Conservation (phyloP, 495 filamentous ascomycete species). For the Neurospora sp. region DNA sequence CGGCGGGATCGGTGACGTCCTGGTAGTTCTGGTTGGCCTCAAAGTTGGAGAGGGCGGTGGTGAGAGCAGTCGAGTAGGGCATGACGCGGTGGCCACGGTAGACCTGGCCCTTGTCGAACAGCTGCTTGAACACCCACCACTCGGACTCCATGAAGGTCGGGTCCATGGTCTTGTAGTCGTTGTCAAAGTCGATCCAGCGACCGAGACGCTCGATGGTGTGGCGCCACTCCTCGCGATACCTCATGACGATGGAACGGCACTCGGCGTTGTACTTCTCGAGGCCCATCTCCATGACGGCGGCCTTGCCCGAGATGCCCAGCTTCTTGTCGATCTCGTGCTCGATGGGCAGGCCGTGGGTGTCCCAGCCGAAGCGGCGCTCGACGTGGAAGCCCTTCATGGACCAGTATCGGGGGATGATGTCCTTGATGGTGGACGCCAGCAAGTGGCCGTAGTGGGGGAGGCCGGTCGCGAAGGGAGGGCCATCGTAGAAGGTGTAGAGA, state of each 20-base stretch:
- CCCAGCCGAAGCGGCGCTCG: slow-evolving; percentile 61
- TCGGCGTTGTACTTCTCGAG: slow-evolving; percentile 88
- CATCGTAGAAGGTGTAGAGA: slow-evolving; percentile 78
- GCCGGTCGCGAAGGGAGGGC: slow-evolving; percentile 46
- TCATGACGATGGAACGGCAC: slow-evolving; percentile 91
- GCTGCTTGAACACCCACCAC: slow-evolving; percentile 94
- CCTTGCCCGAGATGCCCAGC: slow-evolving; percentile 76
- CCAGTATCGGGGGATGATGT: slow-evolving; percentile 95
- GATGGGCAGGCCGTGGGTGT: slow-evolving; percentile 92
- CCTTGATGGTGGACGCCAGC: slow-evolving; percentile 93
- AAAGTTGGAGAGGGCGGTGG: slow-evolving; percentile 85
- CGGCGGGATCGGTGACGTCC: slow-evolving; percentile 84
- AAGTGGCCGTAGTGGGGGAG: slow-evolving; percentile 97
- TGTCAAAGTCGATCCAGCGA: slow-evolving; percentile 98
- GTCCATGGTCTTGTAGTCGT: slow-evolving; percentile 98
- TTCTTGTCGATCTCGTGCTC: slow-evolving; percentile 99
- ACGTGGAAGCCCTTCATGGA: slow-evolving; percentile 94
- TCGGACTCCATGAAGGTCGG: slow-evolving; percentile 89
- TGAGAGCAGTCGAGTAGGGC: slow-evolving; percentile 89
- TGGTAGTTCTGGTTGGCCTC: slow-evolving; percentile 93
- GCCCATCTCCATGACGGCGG: slow-evolving; percentile 79
- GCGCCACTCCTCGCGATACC: slow-evolving; percentile 82
- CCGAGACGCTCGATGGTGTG: slow-evolving; percentile 82
- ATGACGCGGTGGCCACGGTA: slow-evolving; percentile 87
- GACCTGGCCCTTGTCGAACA: slow-evolving; percentile 79